A percentile compares a stretch with the other conserved stretches of the same genome.
phyloP scores from a whole-genome alignment of 1,284 basidiomycete species.

The Jaminaea rosea region DNA sequence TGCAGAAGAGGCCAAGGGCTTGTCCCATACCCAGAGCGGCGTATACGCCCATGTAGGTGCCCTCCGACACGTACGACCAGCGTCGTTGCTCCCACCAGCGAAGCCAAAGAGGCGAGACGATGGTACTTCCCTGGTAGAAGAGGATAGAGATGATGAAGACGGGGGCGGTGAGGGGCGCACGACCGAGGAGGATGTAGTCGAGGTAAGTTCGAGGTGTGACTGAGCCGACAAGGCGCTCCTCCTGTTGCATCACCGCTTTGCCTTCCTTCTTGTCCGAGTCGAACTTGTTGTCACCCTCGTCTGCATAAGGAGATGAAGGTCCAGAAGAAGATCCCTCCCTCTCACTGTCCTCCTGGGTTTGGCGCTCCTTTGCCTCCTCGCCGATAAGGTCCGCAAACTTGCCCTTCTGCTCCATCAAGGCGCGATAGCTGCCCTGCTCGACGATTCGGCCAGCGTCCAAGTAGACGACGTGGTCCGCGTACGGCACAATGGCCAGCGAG shows the following conservation, averaged over 20 bases:
- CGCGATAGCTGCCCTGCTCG: constrained; percentile 60
- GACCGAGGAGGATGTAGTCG: constrained; percentile 13
- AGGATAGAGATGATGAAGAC: constrained; percentile 13
- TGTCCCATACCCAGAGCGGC: constrained; percentile 16
- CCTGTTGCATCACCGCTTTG: constrained; percentile 12
- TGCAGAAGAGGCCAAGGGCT: constrained; percentile 17
- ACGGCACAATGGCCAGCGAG: constrained; percentile 10
- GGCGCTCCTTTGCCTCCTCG: constrained; percentile 44
- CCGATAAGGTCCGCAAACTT: constrained; percentile 10
- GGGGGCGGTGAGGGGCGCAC: constrained; percentile 9
- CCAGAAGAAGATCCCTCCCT: no score
- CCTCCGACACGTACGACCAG: constrained; percentile 8
- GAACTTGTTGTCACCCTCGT: no score
- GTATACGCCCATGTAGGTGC: constrained; percentile 23
- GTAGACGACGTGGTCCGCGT: constrained; percentile 12
- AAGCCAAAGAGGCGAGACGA: constrained; percentile 19
- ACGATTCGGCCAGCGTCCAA: constrained; percentile 15
- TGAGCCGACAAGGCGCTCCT: constrained; percentile 11
- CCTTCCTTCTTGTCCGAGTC: constrained; percentile 1
- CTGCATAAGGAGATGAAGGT: no score
- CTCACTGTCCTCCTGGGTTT: constrained; percentile 42
- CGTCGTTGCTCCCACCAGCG: constrained; percentile 14
- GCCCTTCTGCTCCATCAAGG: constrained; percentile 63
- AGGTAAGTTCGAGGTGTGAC: constrained; percentile 14
- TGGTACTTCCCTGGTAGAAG: constrained; percentile 17